Percentiles rank a stretch among this genome's conserved stretches.
These are phyloP conservation scores for Rhizopus sp. DNA, from an alignment of 371 early-diverging fungal species.

Conservation along the genomic window DNA sequence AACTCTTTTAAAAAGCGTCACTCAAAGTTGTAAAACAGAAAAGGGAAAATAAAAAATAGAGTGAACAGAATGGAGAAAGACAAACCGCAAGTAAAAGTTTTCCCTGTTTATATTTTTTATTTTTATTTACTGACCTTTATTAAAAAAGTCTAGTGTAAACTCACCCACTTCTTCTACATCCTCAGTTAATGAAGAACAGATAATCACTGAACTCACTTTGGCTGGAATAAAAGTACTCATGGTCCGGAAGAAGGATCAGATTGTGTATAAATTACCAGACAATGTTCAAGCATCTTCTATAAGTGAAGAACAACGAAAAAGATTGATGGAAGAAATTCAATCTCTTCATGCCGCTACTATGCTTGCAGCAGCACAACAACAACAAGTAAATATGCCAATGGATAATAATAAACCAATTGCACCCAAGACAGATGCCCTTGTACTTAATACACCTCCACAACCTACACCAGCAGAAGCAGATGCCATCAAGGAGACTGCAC, in stretches of 20 bases:
- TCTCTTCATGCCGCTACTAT: slow-evolving; percentile 55
- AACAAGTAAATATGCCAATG: slow-evolving; percentile 1
- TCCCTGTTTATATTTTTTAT: not conserved
- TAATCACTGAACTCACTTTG: slow-evolving; percentile 57
- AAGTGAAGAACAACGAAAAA: slow-evolving; percentile 49
- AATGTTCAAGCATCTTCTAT: slow-evolving; percentile 59
- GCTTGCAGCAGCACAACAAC: slow-evolving; percentile 44
- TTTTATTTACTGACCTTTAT: not conserved
- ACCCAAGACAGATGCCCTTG: slow-evolving; percentile 32
- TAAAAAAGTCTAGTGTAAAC: not conserved
- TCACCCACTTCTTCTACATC: not conserved
- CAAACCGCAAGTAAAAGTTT: slow-evolving; percentile 6
- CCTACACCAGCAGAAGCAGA: slow-evolving; percentile 40
- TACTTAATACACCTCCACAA: slow-evolving; percentile 31
- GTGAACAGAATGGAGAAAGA: not conserved
- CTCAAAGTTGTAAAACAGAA: no score
- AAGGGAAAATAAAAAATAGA: slow-evolving; percentile 1
- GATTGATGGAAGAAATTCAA: slow-evolving; percentile 55
- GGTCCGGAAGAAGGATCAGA: slow-evolving; percentile 61
- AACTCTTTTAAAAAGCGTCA: no score
- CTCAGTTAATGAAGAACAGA: slow-evolving; percentile 37
- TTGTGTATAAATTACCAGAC: slow-evolving; percentile 64
- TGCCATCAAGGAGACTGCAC: slow-evolving; percentile 40
- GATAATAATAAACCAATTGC: slow-evolving; percentile 25
- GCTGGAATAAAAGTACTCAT: slow-evolving; percentile 63